Base-by-base conservation (phyloP, 176 grass and related monocot species). In the Carex parvula region DNA sequence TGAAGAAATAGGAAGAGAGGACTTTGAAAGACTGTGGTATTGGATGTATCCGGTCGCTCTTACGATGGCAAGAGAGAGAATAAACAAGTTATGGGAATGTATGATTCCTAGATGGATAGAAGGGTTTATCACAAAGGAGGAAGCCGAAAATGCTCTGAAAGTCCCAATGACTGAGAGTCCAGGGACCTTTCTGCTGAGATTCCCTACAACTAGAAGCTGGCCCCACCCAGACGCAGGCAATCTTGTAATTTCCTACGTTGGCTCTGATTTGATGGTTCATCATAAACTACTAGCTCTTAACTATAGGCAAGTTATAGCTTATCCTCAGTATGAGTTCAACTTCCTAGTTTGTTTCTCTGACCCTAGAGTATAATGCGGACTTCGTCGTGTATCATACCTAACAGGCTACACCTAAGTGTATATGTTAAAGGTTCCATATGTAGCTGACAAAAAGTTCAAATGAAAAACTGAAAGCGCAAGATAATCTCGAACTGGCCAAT, bases 41-140 rank as follows among this genome's bases (percentile, higher is more conserved):
- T 98, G 96, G 96, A 67, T 98, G 75, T 98, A 93, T 65, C 96
- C 96, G 55, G 96, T 98, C 29, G 93, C 96, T 86, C 75, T 66
- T 87, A 85, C 93, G 42, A 84, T 98, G 70, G 88, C 91, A 1
- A 91, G 85, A 79, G 89, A 93, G 9, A 85, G 79, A 86, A 85
- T 95, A 54, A 95, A 93, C 65, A 90, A 30, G 26, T 73, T 95
- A 22, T 98, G 95, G 95, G 84, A 84, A 79, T 89, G 89, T 83
- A 55, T 84, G 14, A 18, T 82, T 85, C 91, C 91, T 37, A 91
- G 65, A 91, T 95, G 95, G 92, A 91, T 95, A 86, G 89, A 90
- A 84, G 95, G 92, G 56, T 89, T 98, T 42, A 86, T 98, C 85
- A 98, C 89, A 77, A 89, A 71, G 77, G 88, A 98, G 70, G 89